A percentile compares a stretch with the other conserved stretches of the same genome.
These are phyloP conservation scores for Paramecium sexaurelia DNA, from an alignment of 73 alveolate genomes.

Conservation along the genomic window DNA sequence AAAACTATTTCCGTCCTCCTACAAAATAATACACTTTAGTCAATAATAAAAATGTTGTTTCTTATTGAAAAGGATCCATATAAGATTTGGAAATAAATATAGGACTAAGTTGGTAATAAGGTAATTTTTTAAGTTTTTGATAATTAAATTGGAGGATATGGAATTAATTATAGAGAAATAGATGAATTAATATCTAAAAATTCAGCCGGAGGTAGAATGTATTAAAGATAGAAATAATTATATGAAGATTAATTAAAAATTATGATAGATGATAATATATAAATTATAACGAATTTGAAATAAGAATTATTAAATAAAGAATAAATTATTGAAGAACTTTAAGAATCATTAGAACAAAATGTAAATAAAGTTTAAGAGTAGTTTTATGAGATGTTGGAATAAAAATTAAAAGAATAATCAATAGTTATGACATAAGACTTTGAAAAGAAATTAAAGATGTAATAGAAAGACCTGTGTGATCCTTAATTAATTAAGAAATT, in stretches of 20 bases:
- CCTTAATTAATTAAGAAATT: neutral
- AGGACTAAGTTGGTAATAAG: constrained; percentile 17
- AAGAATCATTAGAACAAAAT: neutral
- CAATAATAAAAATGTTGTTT: neutral
- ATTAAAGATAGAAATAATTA: neutral
- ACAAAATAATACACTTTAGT: neutral
- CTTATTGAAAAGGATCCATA: constrained; percentile 25
- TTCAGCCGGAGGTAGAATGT: neutral
- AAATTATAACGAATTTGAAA: neutral
- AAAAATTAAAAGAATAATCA: neutral
- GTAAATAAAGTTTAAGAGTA: neutral
- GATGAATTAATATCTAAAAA: neutral
- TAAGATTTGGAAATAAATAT: constrained; percentile 21
- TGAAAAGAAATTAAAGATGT: neutral
- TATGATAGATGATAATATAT: neutral
- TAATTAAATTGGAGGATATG: constrained; percentile 20
- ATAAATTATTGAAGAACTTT: neutral
- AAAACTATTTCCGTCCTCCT: neutral
- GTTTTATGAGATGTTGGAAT: neutral
- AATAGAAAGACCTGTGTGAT: neutral
- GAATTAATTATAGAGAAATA: constrained; percentile 48
- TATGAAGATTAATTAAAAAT: neutral
- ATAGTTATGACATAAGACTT: neutral
- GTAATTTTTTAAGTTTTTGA: neutral
- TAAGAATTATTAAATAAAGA: neutral